phyloP scores from a whole-genome alignment of 495 filamentous ascomycete genomes.

The Glonium stellatum region DNA sequence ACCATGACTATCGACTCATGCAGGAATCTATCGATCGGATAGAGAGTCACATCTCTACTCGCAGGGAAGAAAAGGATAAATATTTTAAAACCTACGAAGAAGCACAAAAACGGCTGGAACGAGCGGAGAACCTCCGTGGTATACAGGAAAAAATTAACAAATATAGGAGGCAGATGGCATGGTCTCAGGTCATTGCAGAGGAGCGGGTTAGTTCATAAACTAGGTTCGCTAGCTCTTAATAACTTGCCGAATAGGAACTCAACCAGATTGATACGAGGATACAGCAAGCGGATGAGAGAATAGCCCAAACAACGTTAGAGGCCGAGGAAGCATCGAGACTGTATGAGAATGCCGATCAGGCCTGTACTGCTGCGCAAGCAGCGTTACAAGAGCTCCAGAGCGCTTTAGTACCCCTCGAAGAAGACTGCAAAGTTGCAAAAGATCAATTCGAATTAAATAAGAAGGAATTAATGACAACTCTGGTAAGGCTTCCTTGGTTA shows the following conservation, averaged over 20 bases:
- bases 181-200: slow-evolving; percentile 38
- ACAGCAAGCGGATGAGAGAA: slow-evolving; percentile 38
- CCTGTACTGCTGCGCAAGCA: slow-evolving; percentile 28
- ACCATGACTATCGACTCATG: slow-evolving; percentile 82
- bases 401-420: slow-evolving; percentile 38
- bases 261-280: slow-evolving; percentile 40
- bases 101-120: slow-evolving; percentile 42
- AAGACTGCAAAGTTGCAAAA: slow-evolving; percentile 35
- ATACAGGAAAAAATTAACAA: slow-evolving; percentile 22
- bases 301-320: slow-evolving; percentile 40
- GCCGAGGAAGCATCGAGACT: slow-evolving; percentile 37
- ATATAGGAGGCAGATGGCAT: slow-evolving; percentile 30
- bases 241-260: slow-evolving; percentile 18
- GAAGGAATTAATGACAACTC: slow-evolving; percentile 5
- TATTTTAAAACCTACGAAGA: slow-evolving; percentile 38
- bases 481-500: not conserved
- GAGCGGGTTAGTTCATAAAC: slow-evolving; percentile 25
- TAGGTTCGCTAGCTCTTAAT: slow-evolving; percentile 14
- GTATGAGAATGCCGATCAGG: slow-evolving; percentile 42
- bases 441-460: slow-evolving; percentile 33
- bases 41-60: slow-evolving; percentile 49
- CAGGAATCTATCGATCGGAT: slow-evolving; percentile 62
- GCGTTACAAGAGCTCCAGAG: slow-evolving; percentile 33
- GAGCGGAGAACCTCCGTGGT: slow-evolving; percentile 39
- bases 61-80: slow-evolving; percentile 43